Base-by-base conservation (phyloP, 2,329 filamentous ascomycete species). In the Epichloe aotearoae region DNA sequence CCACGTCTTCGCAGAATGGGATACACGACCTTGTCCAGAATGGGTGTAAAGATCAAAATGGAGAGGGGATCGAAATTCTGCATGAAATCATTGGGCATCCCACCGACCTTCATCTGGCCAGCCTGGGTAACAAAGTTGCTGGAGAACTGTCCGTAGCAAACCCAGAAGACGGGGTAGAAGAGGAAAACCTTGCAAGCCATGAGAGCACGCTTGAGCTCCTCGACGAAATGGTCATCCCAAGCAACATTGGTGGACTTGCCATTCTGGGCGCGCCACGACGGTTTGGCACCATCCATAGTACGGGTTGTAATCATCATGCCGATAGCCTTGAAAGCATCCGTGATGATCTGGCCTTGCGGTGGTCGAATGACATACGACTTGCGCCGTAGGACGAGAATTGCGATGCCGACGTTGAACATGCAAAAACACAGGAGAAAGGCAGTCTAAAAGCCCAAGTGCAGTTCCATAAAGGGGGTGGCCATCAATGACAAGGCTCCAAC, bases 111-210 rank as follows among this genome's bases (percentile, higher is more conserved):
- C 83, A 77, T 74, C 55, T 71, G 67, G 1, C 66, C 69, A 26
- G 74, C 73, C 64, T 86, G 82, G 1, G 80, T 80, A 57, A 82
- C 77, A 56, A 84, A 75, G 68, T 83, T 86, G 64, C 72, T 77
- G 49, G 77, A 78, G 66, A 86, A 80, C 60, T 87, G 83, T 47
- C 75, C 75, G 66, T 85, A 86, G 55, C 79, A 76, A 26, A 86
- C 72, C 79, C 80, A 85, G 69, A 79, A 84, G 57, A 83, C 72
- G 36, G 81, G 80, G 55, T 79, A 81, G 61, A 82, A 82, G 55
- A 74, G 61, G 54, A 88, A 87, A 50, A 87, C 82, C 58, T 83
- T 80, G 72, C 84, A 88, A 15, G 83, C 84, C 75, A 84, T 63
- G 5, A 75, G 63, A 1, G 70, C 61, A 72, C 82, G 80, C 69